phyloP scores from a whole-genome alignment of 805 yeast species.

The Candida corydali region DNA sequence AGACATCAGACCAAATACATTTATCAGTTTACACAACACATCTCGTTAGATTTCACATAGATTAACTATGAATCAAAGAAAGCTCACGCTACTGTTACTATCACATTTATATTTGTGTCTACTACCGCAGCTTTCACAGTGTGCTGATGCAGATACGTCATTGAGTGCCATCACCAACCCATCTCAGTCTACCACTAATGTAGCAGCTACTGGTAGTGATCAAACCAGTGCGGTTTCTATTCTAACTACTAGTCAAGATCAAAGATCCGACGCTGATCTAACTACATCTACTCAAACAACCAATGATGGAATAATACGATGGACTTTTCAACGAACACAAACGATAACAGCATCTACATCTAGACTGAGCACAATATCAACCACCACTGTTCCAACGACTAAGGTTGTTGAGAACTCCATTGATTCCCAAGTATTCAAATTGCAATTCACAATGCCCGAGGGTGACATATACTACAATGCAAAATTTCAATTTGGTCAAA shows the following conservation, averaged over 20 bases:
- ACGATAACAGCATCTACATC: background rate
- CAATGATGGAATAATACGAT: conserved; percentile 6
- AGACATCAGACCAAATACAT: too few relatives aligned
- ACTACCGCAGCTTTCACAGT: too few relatives aligned
- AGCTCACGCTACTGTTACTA: too few relatives aligned
- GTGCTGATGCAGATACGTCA: too few relatives aligned
- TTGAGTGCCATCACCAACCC: background rate
- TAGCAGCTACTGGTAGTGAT: background rate
- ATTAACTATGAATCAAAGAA: too few relatives aligned
- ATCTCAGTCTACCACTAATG: background rate
- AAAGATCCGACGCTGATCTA: too few relatives aligned
- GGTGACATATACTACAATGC: conserved; percentile 17
- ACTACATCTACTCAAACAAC: conserved; percentile 1
- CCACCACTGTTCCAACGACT: conserved; percentile 1
- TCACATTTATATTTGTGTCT: too few relatives aligned
- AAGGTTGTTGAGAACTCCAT: conserved; percentile 1
- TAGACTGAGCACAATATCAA: background rate
- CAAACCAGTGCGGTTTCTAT: background rate
- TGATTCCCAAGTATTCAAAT: conserved; percentile 8
- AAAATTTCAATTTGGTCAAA: conserved; percentile 6
- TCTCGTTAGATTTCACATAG: too few relatives aligned
- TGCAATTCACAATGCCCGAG: conserved; percentile 13
- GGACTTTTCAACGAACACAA: conserved; percentile 6
- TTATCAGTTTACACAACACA: too few relatives aligned
- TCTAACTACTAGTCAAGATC: background rate